These are phyloP conservation scores for Jacaranda mimosifolia DNA, from an alignment of 257 asterid species.

Conservation along the genomic window DNA sequence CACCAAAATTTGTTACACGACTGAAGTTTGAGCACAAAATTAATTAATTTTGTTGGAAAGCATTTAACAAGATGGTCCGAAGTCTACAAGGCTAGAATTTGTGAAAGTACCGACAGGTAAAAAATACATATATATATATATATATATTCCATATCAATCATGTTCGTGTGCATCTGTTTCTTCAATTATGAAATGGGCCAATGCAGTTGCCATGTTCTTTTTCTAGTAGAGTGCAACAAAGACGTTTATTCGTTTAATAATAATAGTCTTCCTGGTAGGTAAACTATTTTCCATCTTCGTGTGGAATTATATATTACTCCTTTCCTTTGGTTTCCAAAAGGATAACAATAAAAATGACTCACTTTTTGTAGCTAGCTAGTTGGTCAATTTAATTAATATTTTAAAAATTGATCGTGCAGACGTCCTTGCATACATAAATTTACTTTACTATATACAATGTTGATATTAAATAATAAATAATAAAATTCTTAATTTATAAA, in stretches of 20 bases:
- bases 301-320: not conserved
- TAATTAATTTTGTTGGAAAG: not conserved
- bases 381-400: too few species aligned
- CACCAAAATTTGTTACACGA: too few species aligned
- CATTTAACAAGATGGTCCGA: not conserved
- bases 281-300: not conserved
- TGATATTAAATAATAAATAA: too few species aligned
- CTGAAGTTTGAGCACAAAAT: not conserved
- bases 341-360: too few species aligned
- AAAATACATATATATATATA: not conserved
- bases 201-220: not conserved
- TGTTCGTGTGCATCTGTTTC: constrained; percentile 14
- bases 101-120: not conserved
- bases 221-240: not conserved
- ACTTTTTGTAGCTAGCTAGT: too few species aligned
- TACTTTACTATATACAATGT: too few species aligned
- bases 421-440: too few species aligned
- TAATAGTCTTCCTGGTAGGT: not conserved
- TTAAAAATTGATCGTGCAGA: too few species aligned
- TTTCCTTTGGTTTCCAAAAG: too few species aligned
- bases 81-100: not conserved
- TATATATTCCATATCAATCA: constrained; percentile 18
- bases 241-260: not conserved
- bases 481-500: too few species aligned
- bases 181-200: not conserved